Evolutionary conservation across 257 asterid species (phyloP).

Genomic region (Thymus quinquecostatus): DNA sequence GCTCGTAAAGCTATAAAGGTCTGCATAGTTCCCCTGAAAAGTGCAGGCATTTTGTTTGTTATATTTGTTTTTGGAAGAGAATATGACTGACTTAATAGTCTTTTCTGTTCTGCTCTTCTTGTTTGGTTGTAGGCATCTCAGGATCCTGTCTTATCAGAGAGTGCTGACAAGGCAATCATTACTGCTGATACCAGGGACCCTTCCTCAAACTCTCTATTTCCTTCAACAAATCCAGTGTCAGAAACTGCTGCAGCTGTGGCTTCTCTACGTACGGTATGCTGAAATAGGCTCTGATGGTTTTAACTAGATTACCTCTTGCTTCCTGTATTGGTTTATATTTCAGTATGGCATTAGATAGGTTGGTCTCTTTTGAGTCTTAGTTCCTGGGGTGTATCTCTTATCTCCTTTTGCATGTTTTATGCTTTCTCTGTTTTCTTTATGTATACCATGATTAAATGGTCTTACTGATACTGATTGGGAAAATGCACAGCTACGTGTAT

Average conservation of each 20-base stretch:
- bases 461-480: slow-evolving; percentile 28
- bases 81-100: background rate
- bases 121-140: slow-evolving; percentile 56
- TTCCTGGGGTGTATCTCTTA: background rate
- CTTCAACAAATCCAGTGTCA: slow-evolving; percentile 57
- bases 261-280: slow-evolving; percentile 84
- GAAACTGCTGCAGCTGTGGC: slow-evolving; percentile 81
- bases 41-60: slow-evolving; percentile 12
- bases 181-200: slow-evolving; percentile 53
- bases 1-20: slow-evolving; percentile 86
- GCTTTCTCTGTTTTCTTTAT: background rate
- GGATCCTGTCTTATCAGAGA: slow-evolving; percentile 53
- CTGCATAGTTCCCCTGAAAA: slow-evolving; percentile 21
- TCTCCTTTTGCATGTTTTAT: slow-evolving; percentile 8
- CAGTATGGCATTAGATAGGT: background rate
- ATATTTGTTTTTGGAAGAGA: background rate
- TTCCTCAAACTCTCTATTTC: slow-evolving; percentile 57
- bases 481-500: slow-evolving; percentile 80
- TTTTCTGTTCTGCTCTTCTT: slow-evolving; percentile 20
- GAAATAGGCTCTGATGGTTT: slow-evolving; percentile 24
- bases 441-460: slow-evolving; percentile 7
- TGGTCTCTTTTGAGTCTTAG: background rate
- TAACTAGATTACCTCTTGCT: slow-evolving; percentile 9
- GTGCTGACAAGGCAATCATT: slow-evolving; percentile 47
- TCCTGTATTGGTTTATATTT: background rate